Evolutionary conservation across 768 basidiomycete genomes (phyloP), one percentile per base, ranked within the genome.

Genomic region (Tricholoma hemisulphureum): DNA sequence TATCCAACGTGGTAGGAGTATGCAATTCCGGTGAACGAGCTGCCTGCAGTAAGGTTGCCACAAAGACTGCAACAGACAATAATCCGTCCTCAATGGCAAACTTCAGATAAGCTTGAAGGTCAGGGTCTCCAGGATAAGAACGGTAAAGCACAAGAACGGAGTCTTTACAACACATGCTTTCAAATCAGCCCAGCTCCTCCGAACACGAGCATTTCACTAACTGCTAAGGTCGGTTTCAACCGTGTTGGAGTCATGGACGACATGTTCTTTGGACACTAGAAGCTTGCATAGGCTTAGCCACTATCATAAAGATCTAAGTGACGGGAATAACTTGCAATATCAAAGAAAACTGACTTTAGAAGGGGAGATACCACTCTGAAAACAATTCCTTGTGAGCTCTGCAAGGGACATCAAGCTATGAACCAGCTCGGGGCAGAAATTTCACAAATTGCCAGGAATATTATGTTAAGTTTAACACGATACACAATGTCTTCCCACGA

Each of bases 301-400:
- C 90, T 91, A 59, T 18, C 45, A 31, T 34, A 46, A 45, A 54
- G 31, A 18, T 58, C 31, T 28, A 52, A 50, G 21, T 53, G 32
- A 28, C 32, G 20, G 31, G n/a, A n/a, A n/a, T 23, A 29, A 28
- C n/a, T 53, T 2, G 46, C 9, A 37, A 56, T 51, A 18, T 14
- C 20, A 24, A 28, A 16, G n/a, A 24, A 24, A 45, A 68, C 79
- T 65, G 63, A 88, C 89, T 77, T 89, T 89, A 14, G 69, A 59
- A 20, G 89, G 74, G 49, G 86, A 77, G 18, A 90, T 71, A 6
- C 89, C 89, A 65, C 80, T 83, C 63, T 89, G 85, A 59, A 89
- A 91, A 35, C 86, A 82, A 68, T 90, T 90, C 57, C 86, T 77
- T 14, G 89, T 88, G 45, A 92, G 71, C 56, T 83, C 88, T 34